phyloP scores from a whole-genome alignment of 305 asterid genomes.

The Solanum hybrid region DNA sequence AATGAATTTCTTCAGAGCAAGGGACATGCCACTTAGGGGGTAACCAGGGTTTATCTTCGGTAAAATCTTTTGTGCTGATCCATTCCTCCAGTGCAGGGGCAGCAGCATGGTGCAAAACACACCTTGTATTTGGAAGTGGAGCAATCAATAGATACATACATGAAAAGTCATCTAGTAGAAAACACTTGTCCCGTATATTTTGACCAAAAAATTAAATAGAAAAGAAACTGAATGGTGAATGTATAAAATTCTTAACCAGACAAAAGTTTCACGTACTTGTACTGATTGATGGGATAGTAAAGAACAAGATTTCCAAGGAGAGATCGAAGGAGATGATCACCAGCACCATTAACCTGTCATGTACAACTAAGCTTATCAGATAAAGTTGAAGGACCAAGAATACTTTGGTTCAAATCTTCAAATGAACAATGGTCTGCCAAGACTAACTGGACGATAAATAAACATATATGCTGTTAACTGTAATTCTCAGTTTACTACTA shows the following conservation, averaged over 20 bases:
- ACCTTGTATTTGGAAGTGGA: slow-evolving; percentile 39
- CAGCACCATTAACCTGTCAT: slow-evolving; percentile 97
- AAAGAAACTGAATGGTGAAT: slow-evolving; percentile 3
- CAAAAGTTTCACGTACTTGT: slow-evolving; percentile 40
- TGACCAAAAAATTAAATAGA: background rate
- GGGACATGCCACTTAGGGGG: slow-evolving; percentile 95
- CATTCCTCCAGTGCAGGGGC: slow-evolving; percentile 75
- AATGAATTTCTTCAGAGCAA: slow-evolving; percentile 62
- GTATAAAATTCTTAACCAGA: slow-evolving; percentile 12
- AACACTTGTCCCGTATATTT: background rate
- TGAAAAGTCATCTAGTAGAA: background rate
- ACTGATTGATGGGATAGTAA: slow-evolving; percentile 86
- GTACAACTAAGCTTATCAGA: slow-evolving; percentile 3
- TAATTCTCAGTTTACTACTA: background rate
- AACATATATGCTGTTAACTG: background rate
- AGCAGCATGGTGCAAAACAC: slow-evolving; percentile 53
- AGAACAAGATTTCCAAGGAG: slow-evolving; percentile 92
- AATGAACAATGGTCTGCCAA: background rate
- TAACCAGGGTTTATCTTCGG: slow-evolving; percentile 38
- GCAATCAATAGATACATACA: background rate
- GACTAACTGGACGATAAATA: background rate
- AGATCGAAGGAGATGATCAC: slow-evolving; percentile 92
- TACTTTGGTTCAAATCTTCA: background rate
- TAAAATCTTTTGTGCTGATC: slow-evolving; percentile 69
- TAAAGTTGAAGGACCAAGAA: background rate